A percentile compares a stretch with the other conserved stretches of the same genome.
Conservation (phyloP, 2,329 filamentous ascomycete species). For the Pseudonectria foliicola region DNA sequence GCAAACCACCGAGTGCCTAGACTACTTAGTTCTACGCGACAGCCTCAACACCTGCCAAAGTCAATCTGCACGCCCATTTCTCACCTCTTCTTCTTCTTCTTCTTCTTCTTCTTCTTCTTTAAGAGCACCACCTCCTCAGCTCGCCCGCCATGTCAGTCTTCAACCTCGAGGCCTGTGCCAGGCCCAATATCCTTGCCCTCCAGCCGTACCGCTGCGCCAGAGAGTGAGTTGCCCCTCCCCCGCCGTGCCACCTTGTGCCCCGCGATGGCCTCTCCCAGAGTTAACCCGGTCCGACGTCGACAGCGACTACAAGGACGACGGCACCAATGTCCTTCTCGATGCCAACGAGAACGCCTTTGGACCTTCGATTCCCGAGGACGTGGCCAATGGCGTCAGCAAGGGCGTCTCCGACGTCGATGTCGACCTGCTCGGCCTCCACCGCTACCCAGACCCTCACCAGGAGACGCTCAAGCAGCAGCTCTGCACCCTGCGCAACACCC, state of each 20-base stretch:
- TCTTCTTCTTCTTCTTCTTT: too few species aligned
- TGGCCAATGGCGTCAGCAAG: slow-evolving; percentile 32
- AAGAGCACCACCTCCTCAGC: too few species aligned
- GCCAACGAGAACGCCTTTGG: slow-evolving; percentile 98
- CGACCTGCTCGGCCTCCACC: slow-evolving; percentile 76
- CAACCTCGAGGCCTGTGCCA: slow-evolving; percentile 65
- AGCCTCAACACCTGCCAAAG: too few species aligned
- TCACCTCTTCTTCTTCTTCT: too few species aligned
- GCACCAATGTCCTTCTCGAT: slow-evolving; percentile 90
- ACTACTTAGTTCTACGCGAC: too few species aligned
- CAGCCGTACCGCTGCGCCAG: slow-evolving; percentile 75
- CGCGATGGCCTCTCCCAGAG: slow-evolving; percentile 2
- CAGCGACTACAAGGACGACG: slow-evolving; percentile 98
- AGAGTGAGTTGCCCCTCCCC: slow-evolving; percentile 52
- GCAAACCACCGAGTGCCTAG: too few species aligned
- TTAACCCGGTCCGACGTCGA: slow-evolving; percentile 15
- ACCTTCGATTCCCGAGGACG: slow-evolving; percentile 58
- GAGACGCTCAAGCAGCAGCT: slow-evolving; percentile 76
- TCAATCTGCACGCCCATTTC: too few species aligned
- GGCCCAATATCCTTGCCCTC: slow-evolving; percentile 68
- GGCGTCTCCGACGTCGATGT: slow-evolving; percentile 36
- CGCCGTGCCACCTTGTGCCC: slow-evolving; percentile 6
- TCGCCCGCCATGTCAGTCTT: slow-evolving; percentile 51
- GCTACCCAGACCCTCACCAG: slow-evolving; percentile 97
- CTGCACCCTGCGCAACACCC: slow-evolving; percentile 80